Base-by-base conservation (phyloP, 768 basidiomycete species). In the Lactifluus hygrophoroides region DNA sequence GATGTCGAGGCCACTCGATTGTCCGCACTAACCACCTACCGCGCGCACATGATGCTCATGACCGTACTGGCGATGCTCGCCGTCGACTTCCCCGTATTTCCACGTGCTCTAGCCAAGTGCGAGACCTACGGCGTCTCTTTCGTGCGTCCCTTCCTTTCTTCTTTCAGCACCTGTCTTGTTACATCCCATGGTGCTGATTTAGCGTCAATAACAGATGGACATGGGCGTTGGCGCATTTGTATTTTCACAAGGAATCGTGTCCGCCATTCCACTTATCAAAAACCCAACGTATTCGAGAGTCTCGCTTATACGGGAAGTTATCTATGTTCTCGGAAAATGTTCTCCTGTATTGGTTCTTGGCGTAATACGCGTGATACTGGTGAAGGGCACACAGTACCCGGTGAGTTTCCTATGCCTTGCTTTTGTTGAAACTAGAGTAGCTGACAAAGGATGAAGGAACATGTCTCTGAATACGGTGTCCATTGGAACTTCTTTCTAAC, bases 401-500 rank as follows among this genome's bases (percentile, higher is more conserved):
- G 94, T 95, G 70, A 25, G 83, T 70, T 23, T 7, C 8, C 8
- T 19, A 3, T 38, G 44, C 44, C 43, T 5, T 1, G 14, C 38
- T 43, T 3, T 27, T 49, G 30, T 19, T 16, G 9, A 17, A 46
- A 19, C 14, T 17, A 2, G 10, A 52, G 54, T 54, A 53, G 43
- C 35, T 54, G 32, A 54, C 30, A n/a, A 54, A 19, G 23, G 3
- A 49, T n/a, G 30, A 58, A 86, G 94, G 96, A 98, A 74, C 96
- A 98, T 59, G 85, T 88, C 54, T 86, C 94, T 0, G 96, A 99
- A 72, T 98, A 98, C 63, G 96, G 96, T 0, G 82, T 83, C 0
- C 95, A 98, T 66, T 99, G 96, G 96, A 98, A 98, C 69, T 97
- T 98, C 73, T 99, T 99, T 78, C 80, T 98, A 64, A 97, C 96